A percentile compares a stretch with the other conserved stretches of the same genome.
These are phyloP conservation scores for Heimioporus sp. DNA, from an alignment of 768 basidiomycete genomes.

Conservation along the genomic window DNA sequence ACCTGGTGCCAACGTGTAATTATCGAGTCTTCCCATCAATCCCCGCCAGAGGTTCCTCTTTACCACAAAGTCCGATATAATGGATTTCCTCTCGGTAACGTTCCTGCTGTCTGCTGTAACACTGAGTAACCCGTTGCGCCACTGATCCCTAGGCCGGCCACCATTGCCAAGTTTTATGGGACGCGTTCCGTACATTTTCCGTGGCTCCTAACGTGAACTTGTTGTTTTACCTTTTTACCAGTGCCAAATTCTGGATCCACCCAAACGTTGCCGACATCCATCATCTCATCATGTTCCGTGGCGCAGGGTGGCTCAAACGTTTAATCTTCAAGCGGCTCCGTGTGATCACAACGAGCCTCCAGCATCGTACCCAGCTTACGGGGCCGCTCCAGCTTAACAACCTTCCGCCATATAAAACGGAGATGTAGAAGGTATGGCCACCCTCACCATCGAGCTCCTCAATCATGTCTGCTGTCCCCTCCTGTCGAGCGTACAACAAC, in stretches of 20 bases:
- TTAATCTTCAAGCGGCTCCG: background rate
- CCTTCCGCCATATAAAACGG: constrained; percentile 6
- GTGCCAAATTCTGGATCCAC: background rate
- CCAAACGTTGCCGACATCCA: constrained; percentile 4
- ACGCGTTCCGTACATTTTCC: constrained; percentile 2
- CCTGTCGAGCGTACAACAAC: constrained; percentile 4
- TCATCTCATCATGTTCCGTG: background rate
- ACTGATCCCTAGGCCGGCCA: background rate
- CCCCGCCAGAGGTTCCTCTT: background rate
- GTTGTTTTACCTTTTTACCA: background rate
- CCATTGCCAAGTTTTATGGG: background rate
- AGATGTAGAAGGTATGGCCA: background rate
- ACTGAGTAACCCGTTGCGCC: background rate
- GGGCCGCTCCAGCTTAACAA: background rate
- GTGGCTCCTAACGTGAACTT: constrained; percentile 9
- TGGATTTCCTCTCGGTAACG: background rate
- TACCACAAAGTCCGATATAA: background rate
- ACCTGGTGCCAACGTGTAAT: background rate
- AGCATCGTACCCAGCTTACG: background rate
- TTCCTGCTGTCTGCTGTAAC: constrained; percentile 3
- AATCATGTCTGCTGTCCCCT: constrained; percentile 16
- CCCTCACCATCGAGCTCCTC: constrained; percentile 17
- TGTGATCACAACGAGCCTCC: background rate
- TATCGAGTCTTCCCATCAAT: background rate
- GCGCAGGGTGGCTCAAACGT: constrained; percentile 20